Base-by-base conservation (phyloP, 179 eudicot species). In the Beta lomatogona region DNA sequence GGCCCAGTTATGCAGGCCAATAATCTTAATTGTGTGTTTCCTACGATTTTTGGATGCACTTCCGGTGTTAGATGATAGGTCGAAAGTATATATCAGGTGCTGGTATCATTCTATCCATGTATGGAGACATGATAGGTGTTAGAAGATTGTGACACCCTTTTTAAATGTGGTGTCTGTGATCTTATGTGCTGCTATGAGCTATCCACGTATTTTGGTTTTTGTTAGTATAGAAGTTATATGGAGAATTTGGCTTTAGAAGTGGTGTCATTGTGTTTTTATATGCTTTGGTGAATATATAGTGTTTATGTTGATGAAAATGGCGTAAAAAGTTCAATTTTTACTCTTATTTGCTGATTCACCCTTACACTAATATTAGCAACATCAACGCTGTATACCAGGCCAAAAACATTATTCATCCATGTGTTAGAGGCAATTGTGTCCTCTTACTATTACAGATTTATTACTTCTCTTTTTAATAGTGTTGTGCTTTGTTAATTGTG, bases 1-100 rank as follows among this genome's bases (percentile, higher is more conserved):
- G 82, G 87, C 79, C 80, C 22, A 80, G 72, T 72, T 88, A 75
- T 77, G 77, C 80, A 77, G 74, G 77, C 36, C 82, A 79, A n/a
- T 82, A 83, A 78, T 81, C 86, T 69, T 75, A 55, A 22, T 75
- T 77, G 71, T 58, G 72, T 10, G 1, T 28, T 50, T 55, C 13
- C 21, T 75, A 45, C 12, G 46, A 58, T 58, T 36, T 36, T 36
- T 71, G 64, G 67, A 22, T 68, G 52, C 73, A 74, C 28, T 45
- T 22, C 12, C 41, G 44, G 44, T 73, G 60, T 59, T 14, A 53
- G 55, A 50, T 69, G n/a, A 48, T 77, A 79, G 59, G 76, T 19
- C 48, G 19, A 58, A 10, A 44, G 55, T 31, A 41, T 52, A 75
- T 77, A 69, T 57, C 61, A 68, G 55, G 73, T 53, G 58, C n/a